Evolutionary conservation across 306 rosid genomes (phyloP).

Genomic region (Carpinus fangiana): DNA sequence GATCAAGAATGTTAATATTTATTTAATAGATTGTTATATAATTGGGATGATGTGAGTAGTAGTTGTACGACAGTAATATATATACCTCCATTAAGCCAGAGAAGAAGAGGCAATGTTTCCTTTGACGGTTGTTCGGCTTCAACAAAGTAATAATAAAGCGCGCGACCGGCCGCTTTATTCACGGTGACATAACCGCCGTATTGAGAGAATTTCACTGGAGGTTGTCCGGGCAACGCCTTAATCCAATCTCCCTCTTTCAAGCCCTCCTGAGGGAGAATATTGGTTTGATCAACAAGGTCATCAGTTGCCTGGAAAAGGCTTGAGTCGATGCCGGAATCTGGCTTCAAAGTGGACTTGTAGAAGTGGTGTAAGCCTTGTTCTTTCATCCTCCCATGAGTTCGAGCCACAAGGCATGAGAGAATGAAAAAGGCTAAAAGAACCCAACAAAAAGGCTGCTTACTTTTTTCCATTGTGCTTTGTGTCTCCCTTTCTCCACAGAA

Average conservation of each 20-base stretch:
- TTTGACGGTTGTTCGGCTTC: conserved; percentile 54
- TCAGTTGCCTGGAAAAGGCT: conserved; percentile 42
- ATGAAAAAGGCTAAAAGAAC: conserved; percentile 15
- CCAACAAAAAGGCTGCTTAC: background rate
- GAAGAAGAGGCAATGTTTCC: conserved; percentile 73
- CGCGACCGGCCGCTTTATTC: conserved; percentile 61
- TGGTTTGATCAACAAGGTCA: conserved; percentile 4
- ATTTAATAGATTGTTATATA: no score
- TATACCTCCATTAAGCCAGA: conserved; percentile 98
- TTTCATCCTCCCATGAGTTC: conserved; percentile 53
- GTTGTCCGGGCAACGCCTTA: conserved; percentile 73
- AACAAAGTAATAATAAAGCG: conserved; percentile 74
- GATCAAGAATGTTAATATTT: no score
- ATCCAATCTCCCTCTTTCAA: conserved; percentile 70
- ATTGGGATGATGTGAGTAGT: no score
- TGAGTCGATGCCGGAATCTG: conserved; percentile 28
- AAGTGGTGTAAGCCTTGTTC: conserved; percentile 34
- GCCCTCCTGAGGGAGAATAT: conserved; percentile 46
- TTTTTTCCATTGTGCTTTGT: conserved; percentile 12
- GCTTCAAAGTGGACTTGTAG: conserved; percentile 35
- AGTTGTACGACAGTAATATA: no score
- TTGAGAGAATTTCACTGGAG: conserved; percentile 61
- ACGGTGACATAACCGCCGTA: conserved; percentile 88
- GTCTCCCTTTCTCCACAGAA: background rate
- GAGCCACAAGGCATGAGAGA: conserved; percentile 27